Percentiles rank a stretch among this genome's conserved stretches.
Conservation (phyloP, 2,329 filamentous ascomycete genomes). For the Neofusicoccum umdonicola region DNA sequence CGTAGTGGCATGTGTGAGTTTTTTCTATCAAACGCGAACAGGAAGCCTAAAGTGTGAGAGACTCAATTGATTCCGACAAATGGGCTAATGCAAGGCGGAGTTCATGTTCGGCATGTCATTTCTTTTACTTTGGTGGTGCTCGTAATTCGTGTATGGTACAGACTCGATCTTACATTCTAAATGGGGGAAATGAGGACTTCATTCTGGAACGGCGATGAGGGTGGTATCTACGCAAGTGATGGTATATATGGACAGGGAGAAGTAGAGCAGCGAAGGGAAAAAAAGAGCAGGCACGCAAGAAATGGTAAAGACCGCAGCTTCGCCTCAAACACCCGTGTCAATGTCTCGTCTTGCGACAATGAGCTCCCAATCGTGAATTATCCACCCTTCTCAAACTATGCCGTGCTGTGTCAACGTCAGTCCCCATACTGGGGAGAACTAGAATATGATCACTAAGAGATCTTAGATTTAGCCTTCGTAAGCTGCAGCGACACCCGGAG, state of each 20-base stretch:
- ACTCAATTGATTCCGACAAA: no score
- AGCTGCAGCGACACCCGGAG: slow-evolving; percentile 41
- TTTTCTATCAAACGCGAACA: no score
- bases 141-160: background rate
- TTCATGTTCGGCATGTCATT: background rate
- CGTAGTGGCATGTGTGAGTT: no score
- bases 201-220: background rate
- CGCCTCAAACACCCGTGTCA: slow-evolving; percentile 8
- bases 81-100: no score
- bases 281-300: background rate
- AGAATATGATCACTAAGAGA: no score
- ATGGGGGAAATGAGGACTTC: background rate
- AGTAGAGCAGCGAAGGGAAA: background rate
- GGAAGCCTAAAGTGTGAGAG: no score
- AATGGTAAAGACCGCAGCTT: slow-evolving; percentile 6
- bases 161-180: background rate
- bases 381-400: background rate
- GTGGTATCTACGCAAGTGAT: slow-evolving; percentile 16
- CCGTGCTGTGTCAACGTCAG: background rate
- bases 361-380: background rate
- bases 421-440: background rate
- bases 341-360: background rate
- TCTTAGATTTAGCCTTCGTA: slow-evolving; percentile 21
- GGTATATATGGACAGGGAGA: slow-evolving; percentile 8
- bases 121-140: background rate